Evolutionary conservation across 148 eudicot genomes (phyloP).

Genomic region (Spergularia marina): DNA sequence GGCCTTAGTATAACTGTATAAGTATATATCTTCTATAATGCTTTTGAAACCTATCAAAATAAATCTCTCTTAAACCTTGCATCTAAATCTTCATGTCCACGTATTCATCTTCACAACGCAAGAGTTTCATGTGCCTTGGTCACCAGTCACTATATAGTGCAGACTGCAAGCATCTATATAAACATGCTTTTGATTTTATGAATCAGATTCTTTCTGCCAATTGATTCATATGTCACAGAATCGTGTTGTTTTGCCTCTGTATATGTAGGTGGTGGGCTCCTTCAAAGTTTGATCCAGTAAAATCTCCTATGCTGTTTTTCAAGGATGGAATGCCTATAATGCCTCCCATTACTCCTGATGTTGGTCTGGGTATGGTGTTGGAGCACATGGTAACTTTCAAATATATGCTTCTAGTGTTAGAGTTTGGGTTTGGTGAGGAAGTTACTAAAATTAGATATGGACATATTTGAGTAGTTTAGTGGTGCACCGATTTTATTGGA

Average conservation of each 20-base stretch:
- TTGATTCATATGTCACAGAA: background rate
- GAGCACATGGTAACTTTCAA: slow-evolving; percentile 56
- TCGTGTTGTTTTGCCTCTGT: background rate
- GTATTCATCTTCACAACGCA: background rate
- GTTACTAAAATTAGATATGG: too few species aligned
- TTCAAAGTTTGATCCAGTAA: slow-evolving; percentile 86
- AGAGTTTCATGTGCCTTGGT: background rate
- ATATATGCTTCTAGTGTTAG: slow-evolving; percentile 7
- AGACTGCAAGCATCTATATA: background rate
- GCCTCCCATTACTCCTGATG: slow-evolving; percentile 70
- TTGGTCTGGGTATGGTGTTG: slow-evolving; percentile 73
- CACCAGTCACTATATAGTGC: background rate
- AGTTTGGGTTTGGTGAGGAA: background rate
- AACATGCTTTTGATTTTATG: background rate
- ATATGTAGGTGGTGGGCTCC: slow-evolving; percentile 94
- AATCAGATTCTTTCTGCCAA: background rate
- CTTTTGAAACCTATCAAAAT: background rate
- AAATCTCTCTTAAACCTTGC: background rate
- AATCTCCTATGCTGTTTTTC: slow-evolving; percentile 91
- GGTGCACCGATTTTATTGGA: too few species aligned
- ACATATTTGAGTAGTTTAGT: too few species aligned
- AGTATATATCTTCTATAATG: background rate
- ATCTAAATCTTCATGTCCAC: background rate
- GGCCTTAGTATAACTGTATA: too few species aligned
- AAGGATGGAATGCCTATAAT: slow-evolving; percentile 59